A percentile compares a stretch with the other conserved stretches of the same genome.
phyloP scores from a whole-genome alignment of 225 moss, liverwort and hornwort species.

The Straminergon stramineum region DNA sequence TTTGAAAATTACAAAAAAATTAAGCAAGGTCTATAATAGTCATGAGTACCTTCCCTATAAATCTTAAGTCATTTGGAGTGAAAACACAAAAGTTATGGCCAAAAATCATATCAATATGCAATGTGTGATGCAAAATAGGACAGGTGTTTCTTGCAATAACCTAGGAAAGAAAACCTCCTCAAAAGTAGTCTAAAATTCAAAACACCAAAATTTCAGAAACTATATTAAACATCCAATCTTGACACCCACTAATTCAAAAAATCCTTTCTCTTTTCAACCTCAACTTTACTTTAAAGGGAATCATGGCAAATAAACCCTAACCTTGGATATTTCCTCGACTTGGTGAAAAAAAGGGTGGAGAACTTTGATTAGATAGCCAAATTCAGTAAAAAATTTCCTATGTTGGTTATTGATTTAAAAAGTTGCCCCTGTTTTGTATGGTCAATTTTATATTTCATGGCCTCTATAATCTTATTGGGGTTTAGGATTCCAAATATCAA shows the following conservation, averaged over 20 bases:
- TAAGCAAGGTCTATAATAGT: too few relatives aligned
- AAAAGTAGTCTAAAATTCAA: too few relatives aligned
- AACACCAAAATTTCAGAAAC: not conserved
- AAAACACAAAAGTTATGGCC: too few relatives aligned
- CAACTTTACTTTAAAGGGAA: not conserved
- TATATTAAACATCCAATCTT: not conserved
- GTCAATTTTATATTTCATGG: rapidly evolving
- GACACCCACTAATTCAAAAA: not conserved
- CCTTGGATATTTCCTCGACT: not conserved
- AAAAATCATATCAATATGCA: too few relatives aligned
- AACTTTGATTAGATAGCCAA: not conserved
- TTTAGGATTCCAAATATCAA: not conserved
- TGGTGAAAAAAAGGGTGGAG: not conserved
- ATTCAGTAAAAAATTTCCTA: rapidly evolving
- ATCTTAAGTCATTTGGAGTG: too few relatives aligned
- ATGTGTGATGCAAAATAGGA: too few relatives aligned
- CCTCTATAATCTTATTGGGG: rapidly evolving
- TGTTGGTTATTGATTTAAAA: not conserved
- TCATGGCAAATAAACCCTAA: not conserved
- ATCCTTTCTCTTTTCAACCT: not conserved
- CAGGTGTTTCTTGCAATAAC: too few relatives aligned
- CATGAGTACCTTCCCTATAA: too few relatives aligned
- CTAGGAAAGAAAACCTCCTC: too few relatives aligned
- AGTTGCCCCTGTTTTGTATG: rapidly evolving
- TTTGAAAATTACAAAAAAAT: too few relatives aligned